Evolutionary conservation across 2,329 filamentous ascomycete genomes (phyloP).

Genomic region (Colletotrichum ledebouriae): DNA sequence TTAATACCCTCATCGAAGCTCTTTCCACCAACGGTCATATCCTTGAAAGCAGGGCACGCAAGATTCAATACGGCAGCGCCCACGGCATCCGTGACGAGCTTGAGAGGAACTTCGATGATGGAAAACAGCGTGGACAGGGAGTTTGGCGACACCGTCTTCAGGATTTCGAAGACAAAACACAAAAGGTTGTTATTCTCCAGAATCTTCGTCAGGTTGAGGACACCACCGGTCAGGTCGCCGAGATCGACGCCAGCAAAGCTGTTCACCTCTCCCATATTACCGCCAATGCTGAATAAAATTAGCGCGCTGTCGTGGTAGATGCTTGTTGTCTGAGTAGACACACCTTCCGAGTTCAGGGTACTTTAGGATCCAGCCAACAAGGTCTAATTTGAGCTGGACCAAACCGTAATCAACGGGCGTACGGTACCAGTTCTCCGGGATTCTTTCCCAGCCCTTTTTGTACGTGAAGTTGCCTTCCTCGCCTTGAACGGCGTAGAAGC

Average conservation of each 20-base stretch:
- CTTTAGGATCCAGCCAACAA: conserved; percentile 52
- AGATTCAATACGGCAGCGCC: conserved; percentile 46
- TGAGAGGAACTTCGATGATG: conserved; percentile 49
- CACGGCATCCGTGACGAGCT: conserved; percentile 52
- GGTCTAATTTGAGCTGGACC: conserved; percentile 56
- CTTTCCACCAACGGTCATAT: conserved; percentile 47
- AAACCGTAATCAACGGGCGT: conserved; percentile 61
- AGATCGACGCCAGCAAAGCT: conserved; percentile 63
- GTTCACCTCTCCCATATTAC: conserved; percentile 65
- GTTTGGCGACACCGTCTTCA: conserved; percentile 58
- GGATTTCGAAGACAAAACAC: conserved; percentile 56
- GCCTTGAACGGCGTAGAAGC: conserved; percentile 62
- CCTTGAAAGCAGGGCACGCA: conserved; percentile 48
- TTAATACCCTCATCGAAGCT: conserved; percentile 30
- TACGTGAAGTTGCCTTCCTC: conserved; percentile 56
- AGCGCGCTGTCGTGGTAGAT: neutral
- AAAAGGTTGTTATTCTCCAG: conserved; percentile 62
- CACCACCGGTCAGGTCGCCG: conserved; percentile 57
- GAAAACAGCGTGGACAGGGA: conserved; percentile 54
- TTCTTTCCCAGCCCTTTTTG: conserved; percentile 62
- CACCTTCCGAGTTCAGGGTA: conserved; percentile 55
- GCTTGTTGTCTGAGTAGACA: neutral
- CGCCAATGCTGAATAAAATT: conserved; percentile 56
- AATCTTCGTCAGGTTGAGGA: conserved; percentile 58
- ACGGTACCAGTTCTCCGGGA: conserved; percentile 66